A percentile compares a stretch with the other conserved stretches of the same genome.
phyloP scores from a whole-genome alignment of 2,329 filamentous ascomycete species.

The Tolypocladium guangdongense region DNA sequence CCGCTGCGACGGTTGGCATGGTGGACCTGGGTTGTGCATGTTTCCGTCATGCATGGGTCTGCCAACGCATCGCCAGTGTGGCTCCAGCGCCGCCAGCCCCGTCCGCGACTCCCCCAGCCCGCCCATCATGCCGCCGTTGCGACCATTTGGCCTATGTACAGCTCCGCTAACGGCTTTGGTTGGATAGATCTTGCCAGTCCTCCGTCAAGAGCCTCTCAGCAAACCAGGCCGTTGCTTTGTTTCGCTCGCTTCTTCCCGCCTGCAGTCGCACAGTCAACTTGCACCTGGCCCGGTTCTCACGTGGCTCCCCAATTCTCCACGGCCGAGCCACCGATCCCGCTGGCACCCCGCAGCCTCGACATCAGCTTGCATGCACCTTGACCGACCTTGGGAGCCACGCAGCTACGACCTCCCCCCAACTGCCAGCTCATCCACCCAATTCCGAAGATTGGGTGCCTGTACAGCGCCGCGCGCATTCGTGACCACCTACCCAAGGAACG shows the following conservation, averaged over 20 bases:
- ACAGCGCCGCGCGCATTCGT: slow-evolving; percentile 30
- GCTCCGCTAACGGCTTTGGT: slow-evolving; percentile 23
- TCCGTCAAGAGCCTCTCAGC: slow-evolving; percentile 13
- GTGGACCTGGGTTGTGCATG: slow-evolving; percentile 29
- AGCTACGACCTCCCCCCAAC: slow-evolving; percentile 30
- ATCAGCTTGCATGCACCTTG: slow-evolving; percentile 50
- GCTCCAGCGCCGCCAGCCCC: slow-evolving; percentile 13
- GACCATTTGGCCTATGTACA: slow-evolving; percentile 18
- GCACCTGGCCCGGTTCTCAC: slow-evolving; percentile 19
- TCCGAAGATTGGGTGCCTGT: slow-evolving; percentile 42
- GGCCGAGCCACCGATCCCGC: slow-evolving; percentile 20
- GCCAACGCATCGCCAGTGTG: slow-evolving; percentile 27
- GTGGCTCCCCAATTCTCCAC: slow-evolving; percentile 28
- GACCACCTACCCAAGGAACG: slow-evolving; percentile 32
- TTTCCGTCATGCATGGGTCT: slow-evolving; percentile 45
- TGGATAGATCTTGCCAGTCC: slow-evolving; percentile 20
- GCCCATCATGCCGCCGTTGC: slow-evolving; percentile 10
- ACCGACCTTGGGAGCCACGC: slow-evolving; percentile 41
- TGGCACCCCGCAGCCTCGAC: slow-evolving; percentile 23
- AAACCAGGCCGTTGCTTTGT: slow-evolving; percentile 11
- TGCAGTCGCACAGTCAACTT: slow-evolving; percentile 3
- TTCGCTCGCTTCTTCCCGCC: slow-evolving; percentile 10
- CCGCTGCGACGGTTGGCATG: slow-evolving; percentile 7
- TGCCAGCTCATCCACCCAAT: slow-evolving; percentile 54
- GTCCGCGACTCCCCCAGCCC: slow-evolving; percentile 11